Evolutionary conservation across 352 stramenopile species (phyloP), one percentile per base, ranked within the genome.

Genomic region (Phytophthora pinifolia): DNA sequence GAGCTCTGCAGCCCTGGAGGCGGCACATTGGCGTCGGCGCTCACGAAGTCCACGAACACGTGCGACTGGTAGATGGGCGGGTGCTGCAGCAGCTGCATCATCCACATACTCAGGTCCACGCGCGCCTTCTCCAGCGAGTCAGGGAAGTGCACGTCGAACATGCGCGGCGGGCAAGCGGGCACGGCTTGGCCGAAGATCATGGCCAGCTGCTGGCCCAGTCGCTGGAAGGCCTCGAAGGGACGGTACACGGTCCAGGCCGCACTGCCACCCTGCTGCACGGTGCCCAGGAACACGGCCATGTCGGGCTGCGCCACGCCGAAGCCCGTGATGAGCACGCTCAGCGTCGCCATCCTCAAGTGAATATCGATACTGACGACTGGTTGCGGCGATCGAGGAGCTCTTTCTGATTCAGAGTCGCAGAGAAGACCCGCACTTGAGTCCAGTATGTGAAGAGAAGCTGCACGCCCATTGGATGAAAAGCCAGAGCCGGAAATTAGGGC

Each of bases 21-120:
- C 50, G 78, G 44, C 52, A 88, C 75, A 25, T 94, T 94, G 60
- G 83, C 83, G 38, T 94, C 83, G 17, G 67, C 67, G 48, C 74
- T 89, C 38, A 92, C 69, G 59, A 94, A 94, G 43, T 94, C 80
- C 34, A 91, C 65, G 51, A 94, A 92, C 4, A 88, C 77, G 48
- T 90, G 83, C 42, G 80, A 93, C 66, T 88, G 79, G 58, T 80
- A 87, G 54, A 93, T 79, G n/a, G 83, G 74, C 42, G 79, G 64
- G 62, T 94, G 79, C 47, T 86, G 78, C 43, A 92, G 62, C 10
- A 94, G 65, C 58, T 92, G 82, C 70, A 88, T 81, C 34, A 94
- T 66, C 83, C 83, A 94, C 70, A 89, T 86, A 22, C 67, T 80
- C 48, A 94, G 54, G 30, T 92, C 83, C 37, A 83, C 68, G 29